phyloP scores from a whole-genome alignment of 2,329 filamentous ascomycete species.

The Xylaria multiplex region DNA sequence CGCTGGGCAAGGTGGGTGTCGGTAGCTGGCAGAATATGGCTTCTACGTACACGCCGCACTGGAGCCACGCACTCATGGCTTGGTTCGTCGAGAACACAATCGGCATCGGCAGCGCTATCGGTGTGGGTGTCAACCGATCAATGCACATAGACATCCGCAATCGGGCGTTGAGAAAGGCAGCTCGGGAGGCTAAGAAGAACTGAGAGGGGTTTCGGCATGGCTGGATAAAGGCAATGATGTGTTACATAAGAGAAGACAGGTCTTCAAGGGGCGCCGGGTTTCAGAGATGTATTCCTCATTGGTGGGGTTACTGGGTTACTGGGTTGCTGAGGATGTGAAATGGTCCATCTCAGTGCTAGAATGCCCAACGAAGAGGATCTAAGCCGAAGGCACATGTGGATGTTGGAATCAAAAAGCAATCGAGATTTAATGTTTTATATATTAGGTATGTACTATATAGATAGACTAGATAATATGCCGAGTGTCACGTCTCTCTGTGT shows the following conservation, averaged over 20 bases:
- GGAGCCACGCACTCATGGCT: constrained; percentile 89
- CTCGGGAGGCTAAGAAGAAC: constrained; percentile 79
- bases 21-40: constrained; percentile 82
- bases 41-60: constrained; percentile 90
- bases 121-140: constrained; percentile 62
- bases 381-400: too few species aligned
- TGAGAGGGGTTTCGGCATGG: constrained; percentile 20
- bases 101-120: constrained; percentile 60
- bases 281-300: background rate
- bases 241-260: background rate
- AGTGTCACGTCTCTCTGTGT: too few species aligned
- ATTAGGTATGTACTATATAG: too few species aligned
- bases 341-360: too few species aligned
- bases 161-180: constrained; percentile 84
- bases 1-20: constrained; percentile 82
- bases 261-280: background rate
- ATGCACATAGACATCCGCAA: constrained; percentile 88
- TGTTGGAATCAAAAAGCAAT: too few species aligned
- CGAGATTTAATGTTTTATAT: too few species aligned
- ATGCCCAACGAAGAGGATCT: too few species aligned
- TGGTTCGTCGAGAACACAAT: constrained; percentile 76
- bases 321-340: background rate
- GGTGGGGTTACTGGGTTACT: too few species aligned
- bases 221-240: background rate
- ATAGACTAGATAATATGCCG: too few species aligned